Percentiles rank a stretch among this genome's conserved stretches.
Conservation (phyloP, 163 green algal genomes). For the Coccomyxa subellipsoidea region DNA sequence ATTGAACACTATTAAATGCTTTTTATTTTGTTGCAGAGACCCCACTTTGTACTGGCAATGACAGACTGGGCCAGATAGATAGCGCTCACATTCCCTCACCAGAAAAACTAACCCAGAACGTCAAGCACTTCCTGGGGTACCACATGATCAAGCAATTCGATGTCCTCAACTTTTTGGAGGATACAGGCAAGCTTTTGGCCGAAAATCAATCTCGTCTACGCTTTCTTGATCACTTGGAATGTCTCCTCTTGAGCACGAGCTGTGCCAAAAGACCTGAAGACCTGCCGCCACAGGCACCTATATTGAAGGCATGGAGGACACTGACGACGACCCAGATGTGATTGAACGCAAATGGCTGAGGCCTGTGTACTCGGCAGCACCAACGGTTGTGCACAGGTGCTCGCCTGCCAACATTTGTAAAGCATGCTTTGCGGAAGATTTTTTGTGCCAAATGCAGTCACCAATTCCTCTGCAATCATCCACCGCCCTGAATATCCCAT, state of each 20-base stretch:
- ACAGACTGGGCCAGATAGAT: neutral
- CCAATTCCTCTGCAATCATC: too few relatives aligned
- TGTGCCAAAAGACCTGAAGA: too few relatives aligned
- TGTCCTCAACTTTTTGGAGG: neutral
- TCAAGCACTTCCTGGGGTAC: conserved; percentile 7
- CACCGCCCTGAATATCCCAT: neutral
- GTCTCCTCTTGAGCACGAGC: too few relatives aligned
- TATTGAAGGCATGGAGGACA: neutral
- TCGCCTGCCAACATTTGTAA: neutral
- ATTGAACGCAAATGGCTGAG: neutral
- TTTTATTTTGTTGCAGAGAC: neutral
- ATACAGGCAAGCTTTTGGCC: neutral
- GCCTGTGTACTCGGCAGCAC: neutral
- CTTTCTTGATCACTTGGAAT: too few relatives aligned
- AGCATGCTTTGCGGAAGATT: neutral
- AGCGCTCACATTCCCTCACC: neutral
- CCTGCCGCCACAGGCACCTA: neutral
- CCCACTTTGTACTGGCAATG: neutral
- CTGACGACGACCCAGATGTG: neutral
- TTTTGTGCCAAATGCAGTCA: neutral
- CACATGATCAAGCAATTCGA: conserved; percentile 2
- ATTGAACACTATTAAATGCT: too few relatives aligned
- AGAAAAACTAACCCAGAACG: neutral
- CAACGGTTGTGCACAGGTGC: conserved; percentile 1
- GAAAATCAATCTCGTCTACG: too few relatives aligned